Evolutionary conservation across 2,329 filamentous ascomycete species (phyloP).

Genomic region (Sclerotinia glacialis): DNA sequence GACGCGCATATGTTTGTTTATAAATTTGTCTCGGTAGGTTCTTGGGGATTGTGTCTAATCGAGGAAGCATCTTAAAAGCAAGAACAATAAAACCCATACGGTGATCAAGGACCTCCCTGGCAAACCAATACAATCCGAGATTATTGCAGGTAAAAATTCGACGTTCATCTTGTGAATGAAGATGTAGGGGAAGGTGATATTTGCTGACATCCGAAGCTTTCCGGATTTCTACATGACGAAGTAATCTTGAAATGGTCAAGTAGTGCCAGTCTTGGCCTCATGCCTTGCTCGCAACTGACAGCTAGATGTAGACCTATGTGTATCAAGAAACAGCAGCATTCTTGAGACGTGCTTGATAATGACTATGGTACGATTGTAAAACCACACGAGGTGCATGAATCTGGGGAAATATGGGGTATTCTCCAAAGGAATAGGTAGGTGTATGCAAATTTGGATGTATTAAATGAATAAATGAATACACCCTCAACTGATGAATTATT

Average conservation of each 20-base stretch:
- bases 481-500: not conserved
- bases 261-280: not conserved
- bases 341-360: not conserved
- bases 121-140: not conserved
- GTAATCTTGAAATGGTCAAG: not conserved
- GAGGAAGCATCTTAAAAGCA: not conserved
- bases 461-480: not conserved
- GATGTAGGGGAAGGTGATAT: not conserved
- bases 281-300: not conserved
- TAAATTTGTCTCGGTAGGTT: no score
- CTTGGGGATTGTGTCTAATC: not conserved
- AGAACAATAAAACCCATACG: not conserved
- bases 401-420: constrained; percentile 15
- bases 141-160: not conserved
- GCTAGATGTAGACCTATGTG: not conserved
- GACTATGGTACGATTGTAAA: not conserved
- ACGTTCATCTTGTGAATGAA: not conserved
- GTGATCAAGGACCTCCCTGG: not conserved
- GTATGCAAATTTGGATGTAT: not conserved
- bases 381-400: not conserved
- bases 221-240: not conserved
- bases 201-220: not conserved
- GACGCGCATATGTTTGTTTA: no score
- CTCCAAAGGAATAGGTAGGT: constrained; percentile 2
- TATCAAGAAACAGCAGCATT: not conserved